phyloP scores from a whole-genome alignment of 2,329 filamentous ascomycete genomes.

The Colletotrichum siamense region DNA sequence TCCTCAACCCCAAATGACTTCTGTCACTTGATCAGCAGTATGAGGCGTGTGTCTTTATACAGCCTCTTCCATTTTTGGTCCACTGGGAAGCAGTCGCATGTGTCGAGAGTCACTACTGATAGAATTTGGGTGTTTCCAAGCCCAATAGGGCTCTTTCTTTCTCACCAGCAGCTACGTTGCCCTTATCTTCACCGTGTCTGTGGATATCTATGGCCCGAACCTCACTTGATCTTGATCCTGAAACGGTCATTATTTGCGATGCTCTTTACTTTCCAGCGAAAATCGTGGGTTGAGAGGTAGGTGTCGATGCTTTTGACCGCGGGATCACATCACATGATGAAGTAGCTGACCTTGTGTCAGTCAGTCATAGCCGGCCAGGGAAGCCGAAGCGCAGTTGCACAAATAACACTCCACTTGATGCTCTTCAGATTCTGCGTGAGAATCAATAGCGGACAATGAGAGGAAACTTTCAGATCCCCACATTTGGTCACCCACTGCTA shows the following conservation, averaged over 20 bases:
- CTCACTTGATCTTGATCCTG: too few species aligned
- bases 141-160: neutral
- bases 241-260: too few species aligned
- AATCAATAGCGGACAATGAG: neutral
- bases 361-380: neutral
- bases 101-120: neutral
- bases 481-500: neutral
- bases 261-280: too few species aligned
- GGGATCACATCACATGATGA: too few species aligned
- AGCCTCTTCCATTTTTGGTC: neutral
- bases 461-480: neutral
- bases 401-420: neutral
- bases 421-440: neutral
- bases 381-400: neutral
- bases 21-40: neutral
- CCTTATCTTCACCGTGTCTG: neutral
- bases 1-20: neutral
- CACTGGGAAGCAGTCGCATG: neutral
- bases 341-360: too few species aligned
- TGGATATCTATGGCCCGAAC: neutral
- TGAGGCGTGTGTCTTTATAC: neutral
- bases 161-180: neutral
- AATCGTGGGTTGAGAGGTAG: too few species aligned
- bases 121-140: neutral
- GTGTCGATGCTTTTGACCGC: too few species aligned